Evolutionary conservation across 1,139 yeast species (phyloP).

Genomic region (Hyphopichia burtonii): DNA sequence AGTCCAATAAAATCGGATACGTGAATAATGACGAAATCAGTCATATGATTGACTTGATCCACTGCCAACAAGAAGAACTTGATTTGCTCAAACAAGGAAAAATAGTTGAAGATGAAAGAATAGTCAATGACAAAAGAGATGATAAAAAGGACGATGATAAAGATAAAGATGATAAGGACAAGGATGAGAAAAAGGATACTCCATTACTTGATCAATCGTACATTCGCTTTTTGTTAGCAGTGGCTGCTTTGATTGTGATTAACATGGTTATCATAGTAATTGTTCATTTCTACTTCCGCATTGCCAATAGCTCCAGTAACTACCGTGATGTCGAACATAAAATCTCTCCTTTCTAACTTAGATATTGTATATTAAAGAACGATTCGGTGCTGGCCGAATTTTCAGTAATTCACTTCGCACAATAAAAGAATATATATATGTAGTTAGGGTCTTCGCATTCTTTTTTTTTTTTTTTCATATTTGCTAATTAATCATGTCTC

Average conservation of each 20-base stretch:
- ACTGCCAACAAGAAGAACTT: not conserved
- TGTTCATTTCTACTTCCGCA: slow-evolving; percentile 34
- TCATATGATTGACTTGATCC: slow-evolving; percentile 3
- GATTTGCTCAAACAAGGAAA: not conserved
- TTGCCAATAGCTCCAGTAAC: slow-evolving; percentile 28
- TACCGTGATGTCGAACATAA: slow-evolving; percentile 38
- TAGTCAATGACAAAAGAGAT: not conserved
- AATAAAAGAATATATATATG: too few relatives aligned
- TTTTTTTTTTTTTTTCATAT: not conserved
- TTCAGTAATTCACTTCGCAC: too few relatives aligned
- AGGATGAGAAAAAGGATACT: slow-evolving; percentile 7
- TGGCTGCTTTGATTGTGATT: slow-evolving; percentile 29
- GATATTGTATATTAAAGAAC: not conserved
- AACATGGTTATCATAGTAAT: slow-evolving; percentile 36
- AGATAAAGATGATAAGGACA: slow-evolving; percentile 5
- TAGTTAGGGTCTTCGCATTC: too few relatives aligned
- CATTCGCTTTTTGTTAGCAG: slow-evolving; percentile 25
- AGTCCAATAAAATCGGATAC: not conserved
- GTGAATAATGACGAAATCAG: not conserved
- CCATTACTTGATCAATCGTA: slow-evolving; percentile 12
- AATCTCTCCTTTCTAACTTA: slow-evolving; percentile 32
- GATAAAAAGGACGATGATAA: not conserved
- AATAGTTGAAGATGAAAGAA: not conserved
- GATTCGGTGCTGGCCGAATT: not conserved
- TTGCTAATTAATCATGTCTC: not conserved